Evolutionary conservation across 2,329 filamentous ascomycete genomes (phyloP), one percentile per base, ranked within the genome.

Genomic region (Knufia fluminis): DNA sequence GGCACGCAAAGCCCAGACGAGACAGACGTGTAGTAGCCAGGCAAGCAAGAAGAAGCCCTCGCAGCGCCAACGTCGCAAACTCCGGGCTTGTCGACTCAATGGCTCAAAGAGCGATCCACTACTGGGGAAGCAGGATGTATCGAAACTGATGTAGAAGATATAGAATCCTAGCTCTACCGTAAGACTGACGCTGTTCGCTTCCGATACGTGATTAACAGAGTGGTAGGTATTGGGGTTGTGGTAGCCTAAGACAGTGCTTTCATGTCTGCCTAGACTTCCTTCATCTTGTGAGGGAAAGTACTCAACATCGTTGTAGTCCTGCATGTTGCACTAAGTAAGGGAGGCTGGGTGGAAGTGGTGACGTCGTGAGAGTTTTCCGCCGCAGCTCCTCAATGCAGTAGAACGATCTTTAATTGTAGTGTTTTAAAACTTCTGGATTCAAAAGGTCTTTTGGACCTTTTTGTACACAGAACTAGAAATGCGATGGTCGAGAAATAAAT

Each of bases 1-100:
- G 19, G 42, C 42, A 16, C 42, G 42, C 26, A 45, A 32, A 4
- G 42, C 19, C 42, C 42, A 45, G 16, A 45, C n/a, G 3, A 45
- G 9, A 23, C 42, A 45, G 16, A 45, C 19, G 28, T 45, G 42
- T 7, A 45, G 4, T 26, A 45, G 22, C 42, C n/a, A 45, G 6
- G 31, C 42, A 45, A 35, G 9, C 23, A 45, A 16, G 28, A 45
- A 45, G n/a, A 45, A 12, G 14, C 24, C 24, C 26, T 45, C 42
- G 19, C 42, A 45, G 19, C 42, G 23, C 42, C 42, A 45, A 20
- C 28, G 42, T 35, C 42, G 16, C 3, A 45, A 14, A 12, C 10
- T 20, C 20, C 28, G 23, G 12, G 33, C 14, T 3, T 8, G 42
- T 20, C 24, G 31, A 32, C 4, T 20, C 32, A 45, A 9, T 3